Base-by-base conservation (phyloP, 805 yeast genomes). In the Clavispora asparagi region DNA sequence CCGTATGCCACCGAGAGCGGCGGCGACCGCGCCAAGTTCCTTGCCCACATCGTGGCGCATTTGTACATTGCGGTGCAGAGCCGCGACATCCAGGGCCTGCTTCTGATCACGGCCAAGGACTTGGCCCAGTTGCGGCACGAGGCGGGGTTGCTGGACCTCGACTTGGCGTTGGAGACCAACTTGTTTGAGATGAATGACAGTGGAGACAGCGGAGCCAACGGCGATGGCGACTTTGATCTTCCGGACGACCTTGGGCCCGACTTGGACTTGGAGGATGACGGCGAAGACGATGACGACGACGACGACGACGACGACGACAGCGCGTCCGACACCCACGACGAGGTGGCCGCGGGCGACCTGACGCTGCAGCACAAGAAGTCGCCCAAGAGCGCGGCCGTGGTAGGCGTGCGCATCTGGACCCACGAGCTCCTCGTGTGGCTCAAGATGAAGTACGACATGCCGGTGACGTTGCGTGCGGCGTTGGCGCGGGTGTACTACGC, bases 351-450 rank as follows among this genome's bases (percentile, higher is more conserved):
- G 7, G 62, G 60, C 23, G 69, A 63, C 27, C 46, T 65, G 7
- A 68, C 73, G 52, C 71, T 39, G 65, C 83, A 83, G 40, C 82
- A 84, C 48, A 82, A 81, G 52, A 74, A 81, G 9, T 74, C 83
- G 1, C 80, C 85, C 2, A 74, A 77, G 53, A 80, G 88, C 1
- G 85, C 94, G 0, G 80, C 94, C 0, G 83, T 87, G 7, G 81
- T 86, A 7, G 77, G 83, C 39, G 84, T 89, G 7, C 76, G 83
- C 44, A 87, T 85, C 48, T 91, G 97, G 96, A 85, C 97, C 0
- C 82, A 85, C 44, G 97, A 90, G 61, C 73, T 92, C 51, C 77
- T 80, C 42, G 83, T 85, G 36, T 85, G 96, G 78, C 62, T 89
- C 44, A 78, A 78, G 55, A 83, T 85, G 81, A 87, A 87, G 56